phyloP scores from a whole-genome alignment of 2,329 filamentous ascomycete species.

The Colletotrichum sp. region DNA sequence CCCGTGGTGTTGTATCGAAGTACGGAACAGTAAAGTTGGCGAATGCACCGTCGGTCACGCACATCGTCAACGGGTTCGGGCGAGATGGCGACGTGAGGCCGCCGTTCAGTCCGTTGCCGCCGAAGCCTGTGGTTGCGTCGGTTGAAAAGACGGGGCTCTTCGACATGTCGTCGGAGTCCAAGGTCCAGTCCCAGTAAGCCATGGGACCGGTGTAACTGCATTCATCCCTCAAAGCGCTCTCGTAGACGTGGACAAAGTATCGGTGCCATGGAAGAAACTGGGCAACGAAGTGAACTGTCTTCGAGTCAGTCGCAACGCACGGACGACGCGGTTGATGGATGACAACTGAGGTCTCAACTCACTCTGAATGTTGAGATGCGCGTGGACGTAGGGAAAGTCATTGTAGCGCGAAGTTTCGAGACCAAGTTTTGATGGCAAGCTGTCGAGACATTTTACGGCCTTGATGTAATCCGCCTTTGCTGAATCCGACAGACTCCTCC shows the following conservation, averaged over 20 bases:
- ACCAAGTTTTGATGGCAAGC: slow-evolving; percentile 28
- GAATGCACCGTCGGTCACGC: slow-evolving; percentile 29
- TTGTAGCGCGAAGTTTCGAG: slow-evolving; percentile 31
- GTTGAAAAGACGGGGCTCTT: slow-evolving; percentile 25
- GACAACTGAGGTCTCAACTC: background rate
- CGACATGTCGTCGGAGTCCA: slow-evolving; percentile 30
- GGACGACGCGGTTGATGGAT: background rate
- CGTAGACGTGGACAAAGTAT: slow-evolving; percentile 36
- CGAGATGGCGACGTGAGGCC: background rate
- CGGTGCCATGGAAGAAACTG: slow-evolving; percentile 40
- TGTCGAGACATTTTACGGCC: slow-evolving; percentile 33
- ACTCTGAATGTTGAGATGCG: slow-evolving; percentile 13
- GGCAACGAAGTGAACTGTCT: slow-evolving; percentile 31
- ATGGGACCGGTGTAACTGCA: slow-evolving; percentile 27
- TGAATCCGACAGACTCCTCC: background rate
- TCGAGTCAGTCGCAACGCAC: background rate
- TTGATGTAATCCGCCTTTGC: background rate
- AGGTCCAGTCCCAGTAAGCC: slow-evolving; percentile 40
- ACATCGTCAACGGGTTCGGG: slow-evolving; percentile 2
- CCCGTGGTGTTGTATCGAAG: background rate
- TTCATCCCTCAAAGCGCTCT: slow-evolving; percentile 27
- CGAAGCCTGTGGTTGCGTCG: slow-evolving; percentile 30
- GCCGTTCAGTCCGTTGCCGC: slow-evolving; percentile 28
- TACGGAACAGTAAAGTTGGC: slow-evolving; percentile 24
- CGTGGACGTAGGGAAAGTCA: slow-evolving; percentile 35